phyloP scores from a whole-genome alignment of 2,329 filamentous ascomycete species.

The Thielaviopsis ethacetica region DNA sequence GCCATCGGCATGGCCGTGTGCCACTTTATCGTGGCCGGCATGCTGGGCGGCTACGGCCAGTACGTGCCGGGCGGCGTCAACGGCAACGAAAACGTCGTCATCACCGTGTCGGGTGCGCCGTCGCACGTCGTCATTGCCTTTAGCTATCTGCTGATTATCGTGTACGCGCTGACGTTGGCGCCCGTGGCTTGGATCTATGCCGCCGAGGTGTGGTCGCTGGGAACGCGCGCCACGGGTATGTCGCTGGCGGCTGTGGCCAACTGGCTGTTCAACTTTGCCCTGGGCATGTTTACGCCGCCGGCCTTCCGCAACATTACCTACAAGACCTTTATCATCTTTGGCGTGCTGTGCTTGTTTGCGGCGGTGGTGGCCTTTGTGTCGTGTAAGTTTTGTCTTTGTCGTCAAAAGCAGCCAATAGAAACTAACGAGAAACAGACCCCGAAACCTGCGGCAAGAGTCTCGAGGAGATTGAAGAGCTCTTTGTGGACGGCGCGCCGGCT shows the following conservation, averaged over 20 bases:
- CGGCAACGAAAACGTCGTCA: constrained; percentile 26
- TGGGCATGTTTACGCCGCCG: constrained; percentile 24
- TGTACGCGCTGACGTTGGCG: constrained; percentile 47
- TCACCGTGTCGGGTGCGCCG: constrained; percentile 32
- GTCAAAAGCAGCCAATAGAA: too few species aligned
- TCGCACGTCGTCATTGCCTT: constrained; percentile 49
- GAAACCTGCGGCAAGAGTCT: constrained; percentile 26
- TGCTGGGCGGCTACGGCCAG: constrained; percentile 31
- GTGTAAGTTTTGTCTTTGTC: constrained; percentile 11
- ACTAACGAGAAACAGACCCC: constrained; percentile 15
- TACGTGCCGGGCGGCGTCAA: constrained; percentile 27
- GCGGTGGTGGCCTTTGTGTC: constrained; percentile 26
- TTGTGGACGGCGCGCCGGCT: constrained; percentile 18
- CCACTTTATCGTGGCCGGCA: constrained; percentile 37
- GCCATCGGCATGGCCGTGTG: constrained; percentile 48
- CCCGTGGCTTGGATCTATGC: constrained; percentile 51
- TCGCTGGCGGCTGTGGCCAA: constrained; percentile 35
- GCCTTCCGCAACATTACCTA: constrained; percentile 22
- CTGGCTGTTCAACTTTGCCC: constrained; percentile 26
- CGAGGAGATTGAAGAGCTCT: constrained; percentile 24
- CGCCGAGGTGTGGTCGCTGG: constrained; percentile 46
- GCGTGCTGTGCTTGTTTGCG: constrained; percentile 27
- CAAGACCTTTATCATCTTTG: constrained; percentile 22
- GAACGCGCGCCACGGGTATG: constrained; percentile 43
- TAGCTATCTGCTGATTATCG: constrained; percentile 45